A percentile compares a stretch with the other conserved stretches of the same genome.
Evolutionary conservation across 768 basidiomycete species (phyloP).

Genomic region (Astraeus odoratus): DNA sequence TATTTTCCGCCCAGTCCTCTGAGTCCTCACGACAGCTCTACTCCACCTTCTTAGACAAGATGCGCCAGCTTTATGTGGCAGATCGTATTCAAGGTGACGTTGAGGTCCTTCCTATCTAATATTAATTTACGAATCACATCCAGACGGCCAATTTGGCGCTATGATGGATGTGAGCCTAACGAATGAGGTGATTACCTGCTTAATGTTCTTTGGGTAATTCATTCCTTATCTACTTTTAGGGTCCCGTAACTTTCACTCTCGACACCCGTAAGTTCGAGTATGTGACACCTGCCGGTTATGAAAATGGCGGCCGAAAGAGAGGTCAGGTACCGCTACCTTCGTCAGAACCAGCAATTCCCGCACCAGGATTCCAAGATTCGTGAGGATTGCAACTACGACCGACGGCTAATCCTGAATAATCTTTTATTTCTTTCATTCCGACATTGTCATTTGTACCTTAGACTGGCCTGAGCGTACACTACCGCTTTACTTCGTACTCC

Average conservation of each 20-base stretch:
- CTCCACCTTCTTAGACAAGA: constrained; percentile 58
- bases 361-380: constrained; percentile 3
- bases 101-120: not conserved
- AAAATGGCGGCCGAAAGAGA: constrained; percentile 7
- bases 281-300: constrained; percentile 23
- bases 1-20: constrained; percentile 49
- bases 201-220: constrained; percentile 1
- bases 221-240: constrained; percentile 34
- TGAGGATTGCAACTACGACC: no score
- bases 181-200: constrained; percentile 59
- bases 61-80: constrained; percentile 59
- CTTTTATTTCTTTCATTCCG: no score
- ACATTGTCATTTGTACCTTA: no score
- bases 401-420: no score
- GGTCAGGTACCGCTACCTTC: constrained; percentile 5
- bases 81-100: constrained; percentile 73
- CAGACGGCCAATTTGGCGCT: constrained; percentile 91
- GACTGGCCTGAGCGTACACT: no score
- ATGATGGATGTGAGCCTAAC: constrained; percentile 90
- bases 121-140: not conserved
- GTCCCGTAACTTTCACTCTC: constrained; percentile 79
- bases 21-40: constrained; percentile 67
- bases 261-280: constrained; percentile 80
- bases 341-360: not conserved
- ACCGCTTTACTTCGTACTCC: constrained; percentile 63